These are phyloP conservation scores for Scedosporium apiospermum DNA, from an alignment of 2,329 filamentous ascomycete species.

Conservation along the genomic window DNA sequence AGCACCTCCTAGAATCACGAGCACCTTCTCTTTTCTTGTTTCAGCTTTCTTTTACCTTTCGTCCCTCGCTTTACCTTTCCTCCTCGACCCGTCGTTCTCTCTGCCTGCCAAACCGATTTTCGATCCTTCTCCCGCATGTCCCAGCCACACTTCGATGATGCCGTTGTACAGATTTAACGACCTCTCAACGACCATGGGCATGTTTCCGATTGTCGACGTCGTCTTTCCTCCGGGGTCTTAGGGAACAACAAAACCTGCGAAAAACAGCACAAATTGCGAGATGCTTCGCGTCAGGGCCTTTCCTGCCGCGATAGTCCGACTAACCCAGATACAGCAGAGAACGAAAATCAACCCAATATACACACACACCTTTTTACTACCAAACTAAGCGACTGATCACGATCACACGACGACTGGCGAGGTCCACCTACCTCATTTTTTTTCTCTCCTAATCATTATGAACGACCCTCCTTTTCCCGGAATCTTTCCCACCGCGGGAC, in stretches of 20 bases:
- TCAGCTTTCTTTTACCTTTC: neutral
- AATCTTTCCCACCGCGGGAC: conserved; percentile 23
- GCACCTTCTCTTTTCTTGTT: neutral
- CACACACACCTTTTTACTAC: neutral
- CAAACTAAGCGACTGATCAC: neutral
- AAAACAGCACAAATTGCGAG: neutral
- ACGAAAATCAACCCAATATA: neutral
- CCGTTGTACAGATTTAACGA: neutral
- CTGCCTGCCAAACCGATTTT: neutral
- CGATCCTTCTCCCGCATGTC: neutral
- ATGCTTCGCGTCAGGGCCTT: neutral
- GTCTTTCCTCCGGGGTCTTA: neutral
- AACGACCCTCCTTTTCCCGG: conserved; percentile 22
- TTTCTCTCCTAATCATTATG: conserved; percentile 15
- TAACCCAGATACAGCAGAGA: neutral
- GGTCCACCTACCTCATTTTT: neutral
- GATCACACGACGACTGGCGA: neutral
- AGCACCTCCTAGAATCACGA: neutral
- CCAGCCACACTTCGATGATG: neutral
- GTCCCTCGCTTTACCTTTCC: neutral
- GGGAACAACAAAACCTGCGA: neutral
- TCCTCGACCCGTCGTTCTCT: neutral
- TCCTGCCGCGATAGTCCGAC: neutral
- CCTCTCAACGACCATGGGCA: neutral
- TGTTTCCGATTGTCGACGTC: neutral